Evolutionary conservation across 768 basidiomycete genomes (phyloP), one percentile per base, ranked within the genome.

Genomic region (Termitomyces sp.): DNA sequence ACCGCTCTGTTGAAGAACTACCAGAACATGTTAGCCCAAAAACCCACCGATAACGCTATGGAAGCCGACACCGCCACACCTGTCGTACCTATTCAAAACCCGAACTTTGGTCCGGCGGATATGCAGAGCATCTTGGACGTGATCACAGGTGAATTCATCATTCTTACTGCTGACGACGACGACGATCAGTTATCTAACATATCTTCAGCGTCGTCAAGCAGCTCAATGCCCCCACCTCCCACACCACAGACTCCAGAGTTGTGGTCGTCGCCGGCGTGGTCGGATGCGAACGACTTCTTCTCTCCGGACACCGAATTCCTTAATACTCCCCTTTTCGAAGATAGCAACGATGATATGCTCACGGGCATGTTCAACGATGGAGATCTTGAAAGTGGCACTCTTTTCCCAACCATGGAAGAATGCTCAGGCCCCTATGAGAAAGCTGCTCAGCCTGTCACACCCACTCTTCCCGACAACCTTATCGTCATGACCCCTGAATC

Each of bases 11-110:
- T 77, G 61, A 74, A 78, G 37, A 83, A 83, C 60, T 90, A 90
- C 68, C 68, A 89, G 65, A 81, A 71, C 58, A 90, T 90, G 88
- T 67, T 90, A 61, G 72, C 77, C 21, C 74, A 78, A 60, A 76
- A 75, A 43, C 73, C 81, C 24, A 64, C 70, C 56, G 74, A 77
- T 54, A 64, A 70, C 55, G 45, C 71, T 37, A 65, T 68, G 62
- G 59, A 68, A 37, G 58, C 67, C 26, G 70, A 78, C 64, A 65
- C 54, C 54, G 40, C 63, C 38, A 65, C 62, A 44, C 63, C 66
- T 1, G 58, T 63, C 48, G 58, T 64, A 26, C 57, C 65, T n/a
- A 56, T 64, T 42, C 68, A 68, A 38, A 54, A 66, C 49, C 44
- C 69, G 32, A 52, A 66, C 52, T 47, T 48, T 12, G 64, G 62